These are phyloP conservation scores for Rhizopogon roseolus DNA, from an alignment of 768 basidiomycete species.

Conservation along the genomic window DNA sequence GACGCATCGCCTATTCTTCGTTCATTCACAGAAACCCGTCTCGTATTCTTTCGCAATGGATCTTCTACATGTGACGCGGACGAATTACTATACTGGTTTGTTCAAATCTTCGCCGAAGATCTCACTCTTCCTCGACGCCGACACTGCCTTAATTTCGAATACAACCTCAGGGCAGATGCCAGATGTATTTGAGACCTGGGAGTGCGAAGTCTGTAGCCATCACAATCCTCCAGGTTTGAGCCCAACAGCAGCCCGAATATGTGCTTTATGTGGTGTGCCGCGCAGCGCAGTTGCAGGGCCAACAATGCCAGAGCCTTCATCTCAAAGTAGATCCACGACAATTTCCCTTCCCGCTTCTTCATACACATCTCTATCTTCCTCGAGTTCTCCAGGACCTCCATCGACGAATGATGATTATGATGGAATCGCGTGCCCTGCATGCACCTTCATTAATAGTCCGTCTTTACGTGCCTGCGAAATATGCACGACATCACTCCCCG, in stretches of 20 bases:
- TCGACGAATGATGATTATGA: constrained; percentile 16
- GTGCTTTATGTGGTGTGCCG: constrained; percentile 80
- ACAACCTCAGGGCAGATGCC: constrained; percentile 22
- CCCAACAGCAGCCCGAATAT: constrained; percentile 63
- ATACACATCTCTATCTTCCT: constrained; percentile 19
- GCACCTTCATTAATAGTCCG: constrained; percentile 89
- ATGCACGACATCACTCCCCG: constrained; percentile 67
- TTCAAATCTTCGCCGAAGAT: constrained; percentile 89
- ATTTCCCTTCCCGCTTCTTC: constrained; percentile 36
- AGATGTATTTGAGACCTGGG: constrained; percentile 58
- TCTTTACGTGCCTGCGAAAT: constrained; percentile 78
- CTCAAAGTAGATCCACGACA: constrained; percentile 31
- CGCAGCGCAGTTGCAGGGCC: constrained; percentile 33
- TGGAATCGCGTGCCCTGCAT: constrained; percentile 70
- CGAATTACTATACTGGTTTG: constrained; percentile 86
- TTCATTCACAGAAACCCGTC: constrained; percentile 47
- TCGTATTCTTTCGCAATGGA: constrained; percentile 63
- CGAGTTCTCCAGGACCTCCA: constrained; percentile 14
- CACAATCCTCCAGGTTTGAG: constrained; percentile 75
- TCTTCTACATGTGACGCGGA: constrained; percentile 61
- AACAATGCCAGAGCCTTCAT: constrained; percentile 11
- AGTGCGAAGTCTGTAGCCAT: constrained; percentile 86
- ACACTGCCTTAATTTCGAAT: constrained; percentile 18
- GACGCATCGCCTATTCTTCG: constrained; percentile 82
- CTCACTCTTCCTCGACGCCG: constrained; percentile 59